Evolutionary conservation across 352 stramenopile species (phyloP), one percentile per base, ranked within the genome.

Genomic region (Peronospora farinosa): DNA sequence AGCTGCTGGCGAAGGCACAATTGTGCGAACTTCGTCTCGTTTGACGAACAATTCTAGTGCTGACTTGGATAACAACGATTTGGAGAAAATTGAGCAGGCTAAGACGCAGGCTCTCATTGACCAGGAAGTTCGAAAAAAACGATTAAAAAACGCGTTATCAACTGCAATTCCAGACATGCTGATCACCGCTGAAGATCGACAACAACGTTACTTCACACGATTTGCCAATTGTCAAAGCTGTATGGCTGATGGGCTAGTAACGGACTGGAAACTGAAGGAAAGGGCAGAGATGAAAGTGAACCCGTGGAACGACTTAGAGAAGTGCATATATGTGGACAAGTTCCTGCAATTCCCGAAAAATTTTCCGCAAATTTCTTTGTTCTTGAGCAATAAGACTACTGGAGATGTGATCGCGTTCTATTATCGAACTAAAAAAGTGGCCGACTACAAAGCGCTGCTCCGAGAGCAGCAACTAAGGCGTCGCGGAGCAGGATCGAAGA

Each of bases 291-390:
- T 82, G 52, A 66, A 89, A n/a, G 78, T 91, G 19, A 98, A 98
- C 45, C 78, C 95, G 7, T 99, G 96, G 96, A 97, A 82, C 43
- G 97, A 99, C 57, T 69, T 98, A 43, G 97, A 99, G 69, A 99
- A 99, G 61, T 98, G 87, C 56, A 99, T 99, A 45, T 99, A 98
- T 57, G 68, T 99, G 19, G 96, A 99, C 78, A 96, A 98, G 46
- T 99, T 99, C 62, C 55, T 99, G 36, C 95, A 98, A 57, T 98
- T 95, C 56, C 97, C 97, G 1, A 99, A 99, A 65, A 97, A 99
- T 47, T 99, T 99, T 75, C 75, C 91, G 2, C 88, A 91, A 27
- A 99, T 99, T 51, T 88, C 95, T 15, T 95, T 88, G 5, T 96
- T 84, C 33, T 58, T 97, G 48, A 69, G 77, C 40, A 98, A 98